Conservation (phyloP, 805 yeast genomes). For the Candida sakaeoensis region DNA sequence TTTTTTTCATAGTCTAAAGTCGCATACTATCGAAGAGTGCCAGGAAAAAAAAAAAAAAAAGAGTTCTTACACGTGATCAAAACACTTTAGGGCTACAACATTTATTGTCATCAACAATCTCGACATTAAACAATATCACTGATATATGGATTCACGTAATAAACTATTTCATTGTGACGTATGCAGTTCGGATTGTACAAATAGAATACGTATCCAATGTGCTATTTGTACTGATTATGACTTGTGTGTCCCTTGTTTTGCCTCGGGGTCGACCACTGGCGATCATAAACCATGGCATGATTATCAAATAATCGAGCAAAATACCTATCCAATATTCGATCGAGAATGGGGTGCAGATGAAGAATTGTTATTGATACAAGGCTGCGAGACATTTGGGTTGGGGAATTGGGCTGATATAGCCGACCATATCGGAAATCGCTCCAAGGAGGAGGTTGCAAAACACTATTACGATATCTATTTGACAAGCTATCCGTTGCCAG, state of each 20-base stretch:
- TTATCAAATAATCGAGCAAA: conserved; percentile 88
- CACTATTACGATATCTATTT: conserved; percentile 78
- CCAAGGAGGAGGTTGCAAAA: conserved; percentile 84
- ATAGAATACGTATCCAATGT: conserved; percentile 85
- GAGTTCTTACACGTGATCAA: conserved; percentile 2
- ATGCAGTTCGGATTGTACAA: conserved; percentile 94
- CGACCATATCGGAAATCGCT: conserved; percentile 89
- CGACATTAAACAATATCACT: not conserved
- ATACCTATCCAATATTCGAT: conserved; percentile 87
- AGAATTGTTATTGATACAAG: conserved; percentile 82
- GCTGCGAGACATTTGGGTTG: conserved; percentile 84
- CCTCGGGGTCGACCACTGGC: conserved; percentile 75
- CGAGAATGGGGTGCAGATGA: conserved; percentile 99
- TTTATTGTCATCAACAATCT: conserved; percentile 1
- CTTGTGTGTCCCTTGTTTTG: conserved; percentile 96
- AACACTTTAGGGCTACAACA: conserved; percentile 2
- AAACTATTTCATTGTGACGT: conserved; percentile 82
- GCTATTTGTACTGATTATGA: conserved; percentile 93
- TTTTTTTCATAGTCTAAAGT: not conserved
- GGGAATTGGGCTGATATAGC: conserved; percentile 99
- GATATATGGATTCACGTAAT: conserved; percentile 34
- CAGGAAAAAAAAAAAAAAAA: not conserved
- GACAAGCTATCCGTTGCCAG: conserved; percentile 82
- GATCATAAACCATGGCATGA: conserved; percentile 94
- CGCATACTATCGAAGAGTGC: not conserved